Base-by-base conservation (phyloP, 176 grass and related monocot genomes). In the Guadua angustifolia region DNA sequence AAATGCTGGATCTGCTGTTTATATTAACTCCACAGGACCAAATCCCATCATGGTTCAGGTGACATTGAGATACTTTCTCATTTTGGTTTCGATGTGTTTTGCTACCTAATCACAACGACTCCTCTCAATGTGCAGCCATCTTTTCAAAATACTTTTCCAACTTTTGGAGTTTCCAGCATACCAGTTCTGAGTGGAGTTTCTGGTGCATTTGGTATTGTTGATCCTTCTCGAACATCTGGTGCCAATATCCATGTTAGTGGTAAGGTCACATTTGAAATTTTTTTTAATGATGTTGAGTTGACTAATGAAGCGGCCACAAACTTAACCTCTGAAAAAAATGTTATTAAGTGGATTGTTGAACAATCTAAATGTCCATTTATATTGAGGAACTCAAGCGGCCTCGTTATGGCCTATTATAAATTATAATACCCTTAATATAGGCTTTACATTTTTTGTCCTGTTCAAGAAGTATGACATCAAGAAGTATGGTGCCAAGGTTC, bases 11-110 rank as follows among this genome's bases (percentile, higher is more conserved):
- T 78, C 92, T 71, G 85, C 96, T 83, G 91, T 93, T 89, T 98
- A 98, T 82, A 86, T 98, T 82, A 91, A 92, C 81, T 83, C 89
- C 50, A 80, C 79, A 29, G 96, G 96, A 63, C 96, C 96, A 87
- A 98, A 95, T 83, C 96, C 93, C 53, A 95, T 98, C 61, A 98
- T 98, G 96, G 96, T 98, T 92, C 96, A 98, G 96, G 96, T 98
- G 55, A 92, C 17, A 61, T 32, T 82, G 39, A 49, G 15, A 71
- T 55, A 17, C 62, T 70, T 75, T 29, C n/a, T n/a, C n/a, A n/a
- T 79, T 25, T 46, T 86, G 5, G 26, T 57, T 86, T 86, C 49
- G 52, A 70, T 25, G 64, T 83, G 65, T 69, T 69, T 38, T 26
- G 26, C 80, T 15, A 44, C 36, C 26, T 44, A 64, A n/a, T 84